These are phyloP conservation scores for Larix sibirica DNA, from an alignment of 83 land plant genomes.

Conservation along the genomic window DNA sequence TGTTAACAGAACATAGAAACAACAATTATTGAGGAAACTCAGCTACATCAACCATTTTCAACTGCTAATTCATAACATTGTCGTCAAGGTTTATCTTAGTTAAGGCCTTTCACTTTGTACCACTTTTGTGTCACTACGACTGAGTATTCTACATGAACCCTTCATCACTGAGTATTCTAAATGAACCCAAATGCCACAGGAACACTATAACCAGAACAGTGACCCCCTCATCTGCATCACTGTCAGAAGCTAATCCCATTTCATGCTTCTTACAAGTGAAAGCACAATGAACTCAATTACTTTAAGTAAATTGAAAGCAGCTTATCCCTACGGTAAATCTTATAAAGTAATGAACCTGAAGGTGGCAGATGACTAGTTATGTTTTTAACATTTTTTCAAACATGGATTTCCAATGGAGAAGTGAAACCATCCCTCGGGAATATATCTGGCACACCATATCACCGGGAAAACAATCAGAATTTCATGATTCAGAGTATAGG, in stretches of 20 bases:
- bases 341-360: background rate
- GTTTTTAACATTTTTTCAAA: background rate
- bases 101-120: too few species aligned
- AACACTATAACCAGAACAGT: too few species aligned
- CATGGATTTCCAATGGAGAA: too few species aligned
- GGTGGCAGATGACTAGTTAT: background rate
- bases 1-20: background rate
- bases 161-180: too few species aligned
- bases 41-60: background rate
- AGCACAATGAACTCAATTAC: background rate
- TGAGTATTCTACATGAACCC: too few species aligned
- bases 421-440: background rate
- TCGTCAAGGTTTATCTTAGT: background rate
- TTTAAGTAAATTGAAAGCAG: background rate
- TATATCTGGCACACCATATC: background rate
- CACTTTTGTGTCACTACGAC: too few species aligned
- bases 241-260: background rate
- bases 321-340: background rate
- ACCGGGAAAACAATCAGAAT: background rate
- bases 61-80: background rate
- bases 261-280: background rate
- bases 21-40: too few species aligned
- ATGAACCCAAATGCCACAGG: too few species aligned
- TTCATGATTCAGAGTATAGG: background rate
- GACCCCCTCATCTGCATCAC: background rate